Evolutionary conservation across 176 grass and related monocot species (phyloP), one percentile per base, ranked within the genome.

Genomic region (Raddia guianensis): DNA sequence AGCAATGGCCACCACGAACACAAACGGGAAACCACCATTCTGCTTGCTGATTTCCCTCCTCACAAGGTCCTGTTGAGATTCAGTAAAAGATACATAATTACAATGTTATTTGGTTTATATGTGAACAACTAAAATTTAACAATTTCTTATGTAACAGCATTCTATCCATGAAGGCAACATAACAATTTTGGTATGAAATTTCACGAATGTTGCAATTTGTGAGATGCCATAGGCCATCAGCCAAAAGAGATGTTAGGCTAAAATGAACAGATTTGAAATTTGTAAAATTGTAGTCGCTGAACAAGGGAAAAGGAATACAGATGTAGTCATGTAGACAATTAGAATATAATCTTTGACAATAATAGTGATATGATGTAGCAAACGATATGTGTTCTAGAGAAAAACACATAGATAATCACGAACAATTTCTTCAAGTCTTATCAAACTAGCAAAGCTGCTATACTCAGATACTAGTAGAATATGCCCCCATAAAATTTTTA

Each of bases 11-110:
- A 82, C 79, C 79, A 97, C 85, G 1, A 89, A 74, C 45, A 84
- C 80, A 61, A 94, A 75, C 3, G 91, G 79, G 82, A 94, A 97
- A 53, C 91, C 83, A 66, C 79, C 78, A 21, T 82, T 83, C 67
- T 88, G 82, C 75, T 87, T 94, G 87, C 76, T 91, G 52, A 85
- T 73, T 84, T 94, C 94, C 75, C 83, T 90, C 80, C 85, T 92
- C 57, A 90, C 21, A 78, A 87, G 77, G 48, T 90, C 94, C 94
- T 97, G 80, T 47, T 42, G 16, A 56, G 8, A 16, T 84, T 65
- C 20, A 83, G 77, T 16, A 68, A 3, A 60, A 82, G 68, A 72
- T 52, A 60, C 53, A 65, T 50, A 21, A 70, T 68, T 78, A 78
- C 6, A 82, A 18, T 1, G 11, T 66, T 5, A 48, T 33, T 16